Conservation (phyloP, 257 asterid species). For the Eucommia ulmoides region DNA sequence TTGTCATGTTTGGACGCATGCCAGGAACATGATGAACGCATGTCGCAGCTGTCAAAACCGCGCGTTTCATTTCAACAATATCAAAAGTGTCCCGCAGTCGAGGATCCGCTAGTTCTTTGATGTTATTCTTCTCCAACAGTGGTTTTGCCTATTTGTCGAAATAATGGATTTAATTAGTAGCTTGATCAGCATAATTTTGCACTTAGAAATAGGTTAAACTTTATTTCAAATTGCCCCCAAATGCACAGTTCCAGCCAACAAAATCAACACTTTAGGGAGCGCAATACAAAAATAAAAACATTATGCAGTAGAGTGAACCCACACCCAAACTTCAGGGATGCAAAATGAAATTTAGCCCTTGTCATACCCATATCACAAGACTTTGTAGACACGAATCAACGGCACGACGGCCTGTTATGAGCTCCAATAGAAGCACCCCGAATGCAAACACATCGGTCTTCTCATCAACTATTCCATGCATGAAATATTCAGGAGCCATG, state of each 20-base stretch:
- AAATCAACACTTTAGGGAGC: neutral
- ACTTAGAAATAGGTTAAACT: neutral
- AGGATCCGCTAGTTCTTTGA: conserved; percentile 73
- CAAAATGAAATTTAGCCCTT: no score
- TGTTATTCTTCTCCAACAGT: conserved; percentile 45
- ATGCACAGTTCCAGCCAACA: neutral
- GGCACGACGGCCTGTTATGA: conserved; percentile 86
- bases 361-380: conserved; percentile 97
- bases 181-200: neutral
- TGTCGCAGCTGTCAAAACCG: conserved; percentile 59
- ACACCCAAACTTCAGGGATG: no score
- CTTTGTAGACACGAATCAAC: conserved; percentile 76
- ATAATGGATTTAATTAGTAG: neutral
- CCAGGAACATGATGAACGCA: conserved; percentile 80
- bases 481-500: conserved; percentile 98
- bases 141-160: conserved; percentile 98
- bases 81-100: conserved; percentile 42
- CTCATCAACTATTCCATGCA: conserved; percentile 88
- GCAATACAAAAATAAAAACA: no score
- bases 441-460: conserved; percentile 91
- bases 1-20: conserved; percentile 75
- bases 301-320: no score
- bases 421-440: conserved; percentile 82
- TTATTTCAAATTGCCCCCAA: neutral
- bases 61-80: conserved; percentile 51